phyloP scores from a whole-genome alignment of 768 basidiomycete genomes.

The Podaxis carcinomalis region DNA sequence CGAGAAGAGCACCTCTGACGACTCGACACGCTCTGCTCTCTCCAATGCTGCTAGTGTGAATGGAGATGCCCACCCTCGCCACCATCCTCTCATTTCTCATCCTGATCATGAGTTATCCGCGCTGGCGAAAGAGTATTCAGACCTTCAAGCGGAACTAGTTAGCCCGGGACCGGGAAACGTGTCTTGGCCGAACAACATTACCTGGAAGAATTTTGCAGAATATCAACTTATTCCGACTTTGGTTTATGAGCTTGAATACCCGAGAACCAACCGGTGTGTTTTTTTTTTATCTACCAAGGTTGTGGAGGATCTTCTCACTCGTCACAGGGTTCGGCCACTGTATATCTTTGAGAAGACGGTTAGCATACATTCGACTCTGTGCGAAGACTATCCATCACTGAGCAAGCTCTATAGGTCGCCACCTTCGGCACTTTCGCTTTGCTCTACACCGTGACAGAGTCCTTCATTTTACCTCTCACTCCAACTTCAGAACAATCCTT shows the following conservation, averaged over 20 bases:
- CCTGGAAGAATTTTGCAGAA: slow-evolving; percentile 72
- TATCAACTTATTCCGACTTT: slow-evolving; percentile 90
- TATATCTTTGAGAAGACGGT: slow-evolving; percentile 78
- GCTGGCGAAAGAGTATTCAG: slow-evolving; percentile 72
- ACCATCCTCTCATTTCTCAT: slow-evolving; percentile 58
- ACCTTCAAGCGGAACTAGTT: slow-evolving; percentile 71
- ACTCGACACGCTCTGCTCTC: not conserved
- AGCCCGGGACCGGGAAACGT: slow-evolving; percentile 64
- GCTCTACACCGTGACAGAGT: slow-evolving; percentile 91
- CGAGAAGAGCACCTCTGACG: not conserved
- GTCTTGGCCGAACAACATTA: slow-evolving; percentile 84
- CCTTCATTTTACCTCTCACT: slow-evolving; percentile 84
- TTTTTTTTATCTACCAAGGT: not conserved
- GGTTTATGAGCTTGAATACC: slow-evolving; percentile 96
- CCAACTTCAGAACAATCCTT: slow-evolving; percentile 69
- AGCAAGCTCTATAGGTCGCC: slow-evolving; percentile 52
- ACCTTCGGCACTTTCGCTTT: slow-evolving; percentile 96
- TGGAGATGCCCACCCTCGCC: slow-evolving; percentile 15
- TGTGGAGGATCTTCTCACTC: not conserved
- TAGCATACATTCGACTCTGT: slow-evolving; percentile 12
- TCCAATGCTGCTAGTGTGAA: slow-evolving; percentile 3
- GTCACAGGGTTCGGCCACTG: slow-evolving; percentile 60
- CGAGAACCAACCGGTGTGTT: slow-evolving; percentile 75
- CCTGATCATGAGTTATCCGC: slow-evolving; percentile 59
- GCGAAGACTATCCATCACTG: not conserved